Base-by-base conservation (phyloP, 495 filamentous ascomycete species). In the Elasticomyces elasticus region DNA sequence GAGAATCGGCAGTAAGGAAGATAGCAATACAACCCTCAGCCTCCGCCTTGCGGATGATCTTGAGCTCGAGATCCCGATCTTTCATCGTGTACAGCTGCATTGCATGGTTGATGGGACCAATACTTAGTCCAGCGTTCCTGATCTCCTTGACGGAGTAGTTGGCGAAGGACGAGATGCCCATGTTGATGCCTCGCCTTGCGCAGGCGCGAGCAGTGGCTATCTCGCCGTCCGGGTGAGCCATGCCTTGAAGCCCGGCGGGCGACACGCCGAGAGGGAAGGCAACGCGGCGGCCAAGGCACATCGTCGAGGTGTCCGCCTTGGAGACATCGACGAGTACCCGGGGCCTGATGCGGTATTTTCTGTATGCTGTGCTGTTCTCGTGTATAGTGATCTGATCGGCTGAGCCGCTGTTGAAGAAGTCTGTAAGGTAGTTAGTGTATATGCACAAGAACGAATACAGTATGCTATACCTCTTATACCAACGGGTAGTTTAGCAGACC, bases 131-230 rank as follows among this genome's bases (percentile, higher is more conserved):
- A 13, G 49, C 53, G 1, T 24, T 22, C 3, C 68, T 66, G 0
- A 83, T 76, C 13, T 81, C 74, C 48, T 79, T 75, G 20, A 82
- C 65, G 1, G 71, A 58, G 28, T 67, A 68, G 9, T 71, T 81
- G 1, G 79, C 70, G 46, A 73, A 81, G 0, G 72, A 74, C 0
- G 77, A 80, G 22, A 83, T 57, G 0, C 69, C 74, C 78, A 83
- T 82, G 24, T 62, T 59, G 31, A 82, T 65, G 4, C 70, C 68
- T 1, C 51, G 61, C 19, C 70, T 66, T 7, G 66, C 68, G 23
- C 67, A 69, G 10, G 74, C 75, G 10, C 69, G 64, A 11, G 70
- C 63, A 20, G 76, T 74, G 10, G 72, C 75, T 7, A 73, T 30
- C 51, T 79, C 76, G 23, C 76, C 76, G 25, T 76, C 74, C 19